A percentile compares a stretch with the other conserved stretches of the same genome.
phyloP scores from a whole-genome alignment of 1,284 basidiomycete genomes.

The Melampsora americana region DNA sequence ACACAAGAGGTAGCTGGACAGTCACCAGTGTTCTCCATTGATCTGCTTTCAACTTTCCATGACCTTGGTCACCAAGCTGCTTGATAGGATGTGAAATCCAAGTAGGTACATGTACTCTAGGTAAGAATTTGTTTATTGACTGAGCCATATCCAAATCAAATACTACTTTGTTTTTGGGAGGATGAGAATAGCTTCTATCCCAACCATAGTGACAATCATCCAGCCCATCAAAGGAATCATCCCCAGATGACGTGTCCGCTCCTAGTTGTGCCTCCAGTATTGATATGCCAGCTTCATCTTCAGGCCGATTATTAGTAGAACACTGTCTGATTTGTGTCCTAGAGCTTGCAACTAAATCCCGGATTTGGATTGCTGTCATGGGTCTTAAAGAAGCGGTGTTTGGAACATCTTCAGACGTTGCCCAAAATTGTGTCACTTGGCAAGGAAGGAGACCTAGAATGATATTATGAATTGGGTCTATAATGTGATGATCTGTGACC shows the following conservation, averaged over 20 bases:
- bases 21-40: slow-evolving; percentile 38
- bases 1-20: slow-evolving; percentile 14
- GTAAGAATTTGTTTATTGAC: slow-evolving; percentile 18
- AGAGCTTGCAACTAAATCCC: neutral
- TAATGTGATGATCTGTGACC: slow-evolving; percentile 29
- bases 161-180: neutral
- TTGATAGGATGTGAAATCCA: slow-evolving; percentile 18
- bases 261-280: neutral
- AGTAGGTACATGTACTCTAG: slow-evolving; percentile 7
- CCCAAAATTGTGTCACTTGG: slow-evolving; percentile 22
- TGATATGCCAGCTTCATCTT: too few relatives aligned
- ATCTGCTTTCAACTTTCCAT: slow-evolving; percentile 41
- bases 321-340: neutral
- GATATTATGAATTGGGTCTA: slow-evolving; percentile 37
- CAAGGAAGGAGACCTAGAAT: slow-evolving; percentile 19
- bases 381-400: neutral
- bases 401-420: slow-evolving; percentile 16
- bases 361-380: neutral
- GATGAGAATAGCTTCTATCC: neutral
- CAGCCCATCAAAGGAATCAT: slow-evolving; percentile 10
- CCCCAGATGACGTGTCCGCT: neutral
- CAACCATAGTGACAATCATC: slow-evolving; percentile 15
- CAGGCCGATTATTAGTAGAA: too few relatives aligned
- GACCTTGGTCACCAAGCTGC: slow-evolving; percentile 19
- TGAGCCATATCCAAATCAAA: neutral